phyloP scores from a whole-genome alignment of 176 grass and related monocot species.

The Aegilops longissima region DNA sequence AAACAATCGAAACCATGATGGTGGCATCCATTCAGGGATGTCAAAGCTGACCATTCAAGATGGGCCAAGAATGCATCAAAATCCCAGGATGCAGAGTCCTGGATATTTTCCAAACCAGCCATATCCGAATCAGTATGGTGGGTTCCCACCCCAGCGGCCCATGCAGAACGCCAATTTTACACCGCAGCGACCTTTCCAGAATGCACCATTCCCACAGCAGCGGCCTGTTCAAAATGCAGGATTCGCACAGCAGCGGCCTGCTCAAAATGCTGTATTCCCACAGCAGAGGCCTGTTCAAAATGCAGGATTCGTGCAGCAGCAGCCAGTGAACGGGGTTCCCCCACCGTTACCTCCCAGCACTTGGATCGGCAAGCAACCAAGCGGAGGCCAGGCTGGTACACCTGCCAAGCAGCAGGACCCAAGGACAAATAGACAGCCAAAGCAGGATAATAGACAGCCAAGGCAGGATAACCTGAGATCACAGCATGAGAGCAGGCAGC shows the following conservation, averaged over 20 bases:
- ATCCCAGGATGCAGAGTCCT: conserved; percentile 42
- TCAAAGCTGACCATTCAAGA: conserved; percentile 63
- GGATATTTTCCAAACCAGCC: conserved; percentile 39
- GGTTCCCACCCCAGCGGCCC: conserved; percentile 39
- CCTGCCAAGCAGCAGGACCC: conserved; percentile 44
- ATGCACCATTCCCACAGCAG: background rate
- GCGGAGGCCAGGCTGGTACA: conserved; percentile 28
- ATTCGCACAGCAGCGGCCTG: conserved; percentile 23
- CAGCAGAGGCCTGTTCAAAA: conserved; percentile 13
- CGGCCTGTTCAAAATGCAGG: conserved; percentile 36
- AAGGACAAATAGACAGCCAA: background rate
- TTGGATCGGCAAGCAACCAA: conserved; percentile 77
- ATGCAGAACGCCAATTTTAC: conserved; percentile 25
- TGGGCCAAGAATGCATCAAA: conserved; percentile 40
- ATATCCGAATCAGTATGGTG: conserved; percentile 33
- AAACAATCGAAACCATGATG: conserved; percentile 38
- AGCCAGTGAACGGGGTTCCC: conserved; percentile 44
- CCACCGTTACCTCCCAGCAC: conserved; percentile 75
- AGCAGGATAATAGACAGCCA: conserved; percentile 37
- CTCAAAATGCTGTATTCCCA: conserved; percentile 23
- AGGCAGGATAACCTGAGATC: conserved; percentile 50
- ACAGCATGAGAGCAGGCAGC: conserved; percentile 53
- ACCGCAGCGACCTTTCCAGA: conserved; percentile 10
- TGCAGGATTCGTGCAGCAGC: conserved; percentile 29
- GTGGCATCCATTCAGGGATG: conserved; percentile 51